These are phyloP conservation scores for Lablab purpureus DNA, from an alignment of 306 rosid species.

Conservation along the genomic window DNA sequence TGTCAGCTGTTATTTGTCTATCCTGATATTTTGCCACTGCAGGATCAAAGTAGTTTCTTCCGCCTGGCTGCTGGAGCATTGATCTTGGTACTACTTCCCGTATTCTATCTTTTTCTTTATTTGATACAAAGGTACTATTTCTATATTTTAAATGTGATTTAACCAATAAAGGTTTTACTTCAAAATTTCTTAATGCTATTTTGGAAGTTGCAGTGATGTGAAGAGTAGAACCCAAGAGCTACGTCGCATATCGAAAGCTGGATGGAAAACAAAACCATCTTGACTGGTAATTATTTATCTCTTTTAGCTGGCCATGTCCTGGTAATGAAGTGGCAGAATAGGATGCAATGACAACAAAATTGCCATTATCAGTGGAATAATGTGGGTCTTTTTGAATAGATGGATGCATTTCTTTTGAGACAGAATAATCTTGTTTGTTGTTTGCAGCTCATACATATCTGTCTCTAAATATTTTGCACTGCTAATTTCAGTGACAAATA, in stretches of 20 bases:
- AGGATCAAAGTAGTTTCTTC: slow-evolving; percentile 73
- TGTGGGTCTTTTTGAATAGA: not conserved
- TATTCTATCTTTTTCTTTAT: slow-evolving; percentile 84
- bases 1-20: slow-evolving; percentile 31
- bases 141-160: slow-evolving; percentile 20
- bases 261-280: slow-evolving; percentile 69
- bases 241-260: slow-evolving; percentile 72
- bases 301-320: slow-evolving; percentile 15
- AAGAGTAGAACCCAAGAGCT: slow-evolving; percentile 75
- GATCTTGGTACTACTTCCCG: slow-evolving; percentile 90
- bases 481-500: not conserved
- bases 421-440: not conserved
- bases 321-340: slow-evolving; percentile 24
- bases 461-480: not conserved
- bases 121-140: slow-evolving; percentile 77
- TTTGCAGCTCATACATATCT: not conserved
- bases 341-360: slow-evolving; percentile 13
- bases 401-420: not conserved
- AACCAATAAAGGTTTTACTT: slow-evolving; percentile 9
- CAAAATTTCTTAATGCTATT: slow-evolving; percentile 32
- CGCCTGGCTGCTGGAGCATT: slow-evolving; percentile 78
- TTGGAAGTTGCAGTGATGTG: slow-evolving; percentile 70
- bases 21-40: slow-evolving; percentile 44
- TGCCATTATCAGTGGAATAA: not conserved
- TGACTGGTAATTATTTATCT: slow-evolving; percentile 57